Conservation (phyloP, 768 basidiomycete species). For the Mycena metata region DNA sequence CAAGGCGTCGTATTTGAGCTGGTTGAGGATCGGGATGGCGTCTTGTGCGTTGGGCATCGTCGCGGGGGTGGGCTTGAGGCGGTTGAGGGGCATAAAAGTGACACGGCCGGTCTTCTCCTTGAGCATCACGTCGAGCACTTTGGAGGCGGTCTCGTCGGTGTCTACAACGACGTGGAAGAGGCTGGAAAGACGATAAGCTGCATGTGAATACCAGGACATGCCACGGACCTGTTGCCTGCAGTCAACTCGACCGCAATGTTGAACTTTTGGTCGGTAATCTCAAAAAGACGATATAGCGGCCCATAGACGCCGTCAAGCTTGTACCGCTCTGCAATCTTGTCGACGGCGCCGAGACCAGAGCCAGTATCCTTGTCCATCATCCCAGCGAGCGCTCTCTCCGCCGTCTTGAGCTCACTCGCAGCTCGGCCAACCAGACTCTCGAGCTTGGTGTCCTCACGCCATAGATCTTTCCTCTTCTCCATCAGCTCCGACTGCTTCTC, state of each 20-base stretch:
- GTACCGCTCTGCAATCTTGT: conserved; percentile 83
- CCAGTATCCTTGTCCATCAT: conserved; percentile 99
- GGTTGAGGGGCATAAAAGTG: conserved; percentile 98
- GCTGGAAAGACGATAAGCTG: conserved; percentile 55
- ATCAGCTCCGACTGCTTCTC: conserved; percentile 76
- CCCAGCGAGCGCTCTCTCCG: conserved; percentile 82
- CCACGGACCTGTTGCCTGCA: conserved; percentile 88
- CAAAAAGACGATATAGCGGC: conserved; percentile 93
- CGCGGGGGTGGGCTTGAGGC: conserved; percentile 83
- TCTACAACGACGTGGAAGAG: conserved; percentile 98
- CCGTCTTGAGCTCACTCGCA: conserved; percentile 81
- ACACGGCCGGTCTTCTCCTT: conserved; percentile 94
- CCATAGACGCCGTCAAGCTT: conserved; percentile 90
- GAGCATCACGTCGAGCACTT: conserved; percentile 94
- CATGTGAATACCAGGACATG: conserved; percentile 1
- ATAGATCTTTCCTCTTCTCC: conserved; percentile 91
- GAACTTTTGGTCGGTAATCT: conserved; percentile 88
- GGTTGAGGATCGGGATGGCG: conserved; percentile 85
- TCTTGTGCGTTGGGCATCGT: conserved; percentile 79
- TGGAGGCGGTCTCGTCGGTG: conserved; percentile 92
- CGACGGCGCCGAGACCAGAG: conserved; percentile 87
- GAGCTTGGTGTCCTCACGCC: conserved; percentile 95
- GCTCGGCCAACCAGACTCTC: conserved; percentile 83
- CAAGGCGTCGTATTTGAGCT: conserved; percentile 79
- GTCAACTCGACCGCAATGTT: conserved; percentile 95